Base-by-base conservation (phyloP, 768 basidiomycete species). In the Wakefieldia striispora region DNA sequence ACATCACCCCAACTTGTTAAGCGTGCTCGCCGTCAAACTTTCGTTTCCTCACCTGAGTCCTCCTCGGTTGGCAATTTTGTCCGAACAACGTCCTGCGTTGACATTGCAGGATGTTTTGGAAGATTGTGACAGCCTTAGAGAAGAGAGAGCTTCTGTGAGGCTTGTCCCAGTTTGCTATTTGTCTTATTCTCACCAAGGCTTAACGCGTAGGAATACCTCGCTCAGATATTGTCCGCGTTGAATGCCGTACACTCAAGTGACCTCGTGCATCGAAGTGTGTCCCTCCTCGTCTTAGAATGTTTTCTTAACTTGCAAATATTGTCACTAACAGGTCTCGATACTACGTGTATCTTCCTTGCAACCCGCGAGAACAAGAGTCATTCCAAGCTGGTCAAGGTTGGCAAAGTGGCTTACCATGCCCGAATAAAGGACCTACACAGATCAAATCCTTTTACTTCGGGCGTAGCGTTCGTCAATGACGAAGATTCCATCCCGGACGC, bases 341-440 rank as follows among this genome's bases (percentile, higher is more conserved):
- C 80, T 3, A 76, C 76, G 3, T 81, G 78, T 49, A 78, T 91
- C 43, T 85, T 83, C 3, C 75, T 92, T 16, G 75, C 75, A 0
- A 70, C 76, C 3, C 71, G 74, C n/a, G 74, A 77, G 47, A 73
- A 75, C 41, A 70, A 71, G 1, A 70, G 75, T 6, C 78, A 79
- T 27, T 70, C 80, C 10, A 89, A 88, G 56, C 70, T 79, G 17
- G 76, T 91, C 62, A 94, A 93, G 63, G 68, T 97, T 3, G 79
- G 82, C 17, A 84, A 84, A 55, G 82, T 83, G 3, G 81, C 76
- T 14, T 97, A 85, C 63, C 77, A 85, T 55, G 82, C 82, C 6
- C 79, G 79, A 1, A 73, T 97, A 27, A 72, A 85, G 21, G 92
- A 95, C 62, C 70, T 94, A 27, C 87, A 95, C 60, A 76, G 83